Evolutionary conservation across 352 stramenopile species (phyloP), one percentile per base, ranked within the genome.

Genomic region (Poterioochromonas sp.): DNA sequence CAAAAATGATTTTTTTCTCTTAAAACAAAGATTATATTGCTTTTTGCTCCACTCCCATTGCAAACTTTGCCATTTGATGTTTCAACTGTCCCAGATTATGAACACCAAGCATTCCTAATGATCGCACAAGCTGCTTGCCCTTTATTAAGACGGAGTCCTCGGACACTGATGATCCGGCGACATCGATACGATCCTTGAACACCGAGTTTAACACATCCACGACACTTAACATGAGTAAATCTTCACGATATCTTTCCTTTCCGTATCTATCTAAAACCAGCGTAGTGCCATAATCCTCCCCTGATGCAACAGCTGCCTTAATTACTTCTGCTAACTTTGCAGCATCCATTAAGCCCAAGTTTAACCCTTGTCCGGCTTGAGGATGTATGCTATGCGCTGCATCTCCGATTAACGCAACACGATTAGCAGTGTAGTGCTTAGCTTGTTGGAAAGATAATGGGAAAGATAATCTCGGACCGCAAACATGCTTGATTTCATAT

Each of bases 301-400:
- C 91, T 49, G 84, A 86, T 82, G 87, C 85, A 73, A 93, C 85
- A 49, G 88, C 90, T 32, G 92, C 87, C 0, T 87, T 79, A 20
- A 96, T 84, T 69, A 91, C 79, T 60, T 86, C 73, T 47, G 85
- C 84, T 39, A 96, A 85, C 82, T 87, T 85, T 54, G 88, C 80
- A n/a, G 92, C 90, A 80, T 96, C 91, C 26, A 86, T 88, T 22
- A 96, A 82, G 3, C 91, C 91, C 49, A 96, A 84, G 85, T 96
- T 96, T 63, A 96, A 82, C 37, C 90, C 90, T 82, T 96, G 91
- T n/a, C 91, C 91, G 0, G 91, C 91, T 47, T 96, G 87, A 54
- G 90, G 91, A 83, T 96, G 91, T 80, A 96, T 93, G 76, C 89
- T 91, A 84, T 96, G 91, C 37, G 91, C 91, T 35, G 91, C 94